Evolutionary conservation across 2,329 filamentous ascomycete species (phyloP), one percentile per base, ranked within the genome.

Genomic region (Aspergillus pseudotamarii): DNA sequence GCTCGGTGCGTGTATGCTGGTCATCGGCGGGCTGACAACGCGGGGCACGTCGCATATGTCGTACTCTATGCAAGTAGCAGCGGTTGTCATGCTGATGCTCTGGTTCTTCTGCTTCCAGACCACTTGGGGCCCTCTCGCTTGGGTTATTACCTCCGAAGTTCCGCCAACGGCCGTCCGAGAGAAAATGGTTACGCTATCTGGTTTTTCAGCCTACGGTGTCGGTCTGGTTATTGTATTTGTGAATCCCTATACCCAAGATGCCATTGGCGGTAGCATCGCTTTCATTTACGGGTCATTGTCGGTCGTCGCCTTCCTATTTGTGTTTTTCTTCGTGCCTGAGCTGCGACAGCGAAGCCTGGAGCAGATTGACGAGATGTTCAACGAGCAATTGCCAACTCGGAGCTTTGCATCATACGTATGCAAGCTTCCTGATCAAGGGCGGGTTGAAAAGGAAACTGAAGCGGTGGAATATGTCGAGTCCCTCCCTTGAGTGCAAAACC

Each of bases 101-200:
- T 67, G 63, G 63, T 65, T 65, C 30, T 57, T 65, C 38, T 59
- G 60, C 48, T 67, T 64, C n/a, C 56, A 60, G 26, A 57, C 60
- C 9, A 65, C 65, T n/a, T 69, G 67, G 67, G 67, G 64, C 14
- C 63, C 67, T 43, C 55, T 63, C 12, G 61, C 60, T n/a, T 76
- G 74, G 74, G 72, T 74, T 48, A 63, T 68, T 10, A 71, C 70
- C 10, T 70, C 71, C n/a, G 73, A 77, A 53, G 66, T 71, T 5
- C 64, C 69, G 4, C 73, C 71, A 6, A 62, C 64, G 1, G 68
- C 69, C 11, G 66, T 75, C 12, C 66, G 73, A 16, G 74, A 76
- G 62, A 70, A 69, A 58, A 75, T 73, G 10, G 62, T 75, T 14
- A 69, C 68, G 2, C 64, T 73, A 14, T 69, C 72, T 0, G 69